A percentile compares a stretch with the other conserved stretches of the same genome.
Evolutionary conservation across 371 early-diverging fungal species (phyloP).

Genomic region (Basidiobolus meristosporus): DNA sequence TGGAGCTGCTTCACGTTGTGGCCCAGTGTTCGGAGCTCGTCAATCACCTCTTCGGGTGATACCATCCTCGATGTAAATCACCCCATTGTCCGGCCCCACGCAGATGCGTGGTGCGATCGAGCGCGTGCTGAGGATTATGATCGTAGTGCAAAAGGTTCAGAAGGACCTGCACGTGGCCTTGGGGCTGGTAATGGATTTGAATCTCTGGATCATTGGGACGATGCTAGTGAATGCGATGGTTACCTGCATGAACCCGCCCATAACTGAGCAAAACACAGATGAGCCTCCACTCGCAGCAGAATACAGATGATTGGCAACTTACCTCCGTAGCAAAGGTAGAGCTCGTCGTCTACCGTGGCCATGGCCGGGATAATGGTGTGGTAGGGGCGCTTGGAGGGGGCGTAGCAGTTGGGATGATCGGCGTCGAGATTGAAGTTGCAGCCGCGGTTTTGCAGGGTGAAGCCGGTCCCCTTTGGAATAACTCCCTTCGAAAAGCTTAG

Average conservation of each 20-base stretch:
- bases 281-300: too few relatives aligned
- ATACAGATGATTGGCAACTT: too few relatives aligned
- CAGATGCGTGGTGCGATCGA: slow-evolving; percentile 57
- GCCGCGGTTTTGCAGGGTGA: slow-evolving; percentile 59
- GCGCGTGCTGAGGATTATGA: slow-evolving; percentile 36
- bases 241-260: slow-evolving; percentile 20
- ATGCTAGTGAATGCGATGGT: too few relatives aligned
- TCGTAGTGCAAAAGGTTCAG: slow-evolving; percentile 36
- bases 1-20: slow-evolving; percentile 24
- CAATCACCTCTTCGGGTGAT: slow-evolving; percentile 14
- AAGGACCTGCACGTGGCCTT: slow-evolving; percentile 67
- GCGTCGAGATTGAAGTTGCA: slow-evolving; percentile 40
- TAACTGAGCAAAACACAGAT: too few relatives aligned
- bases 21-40: slow-evolving; percentile 25
- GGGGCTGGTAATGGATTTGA: slow-evolving; percentile 78
- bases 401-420: slow-evolving; percentile 42
- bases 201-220: too few relatives aligned
- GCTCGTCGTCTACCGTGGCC: slow-evolving; percentile 23
- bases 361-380: slow-evolving; percentile 71
- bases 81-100: slow-evolving; percentile 15
- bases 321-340: too few relatives aligned
- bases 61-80: slow-evolving; percentile 44
- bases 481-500: too few relatives aligned
- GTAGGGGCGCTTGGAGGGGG: slow-evolving; percentile 54
- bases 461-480: slow-evolving; percentile 41